phyloP scores from a whole-genome alignment of 306 rosid species.

The Citrullus amarus region DNA sequence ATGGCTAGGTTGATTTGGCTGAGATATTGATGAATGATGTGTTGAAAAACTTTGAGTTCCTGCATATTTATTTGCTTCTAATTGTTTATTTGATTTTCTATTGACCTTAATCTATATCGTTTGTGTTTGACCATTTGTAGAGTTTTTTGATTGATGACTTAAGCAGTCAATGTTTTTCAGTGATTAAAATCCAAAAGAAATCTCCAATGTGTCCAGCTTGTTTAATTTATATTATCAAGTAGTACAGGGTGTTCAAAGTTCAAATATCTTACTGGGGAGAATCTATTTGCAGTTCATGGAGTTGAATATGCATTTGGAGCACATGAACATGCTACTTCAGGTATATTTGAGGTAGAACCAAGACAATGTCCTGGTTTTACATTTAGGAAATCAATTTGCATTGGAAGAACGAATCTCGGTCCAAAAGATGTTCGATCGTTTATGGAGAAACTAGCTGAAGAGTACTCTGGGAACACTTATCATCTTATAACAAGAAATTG shows the following conservation, averaged over 20 bases:
- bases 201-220: background rate
- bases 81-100: background rate
- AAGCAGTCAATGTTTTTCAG: background rate
- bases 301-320: constrained; percentile 96
- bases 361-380: constrained; percentile 84
- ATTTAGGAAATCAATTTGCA: constrained; percentile 65
- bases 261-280: background rate
- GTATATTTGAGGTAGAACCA: constrained; percentile 91
- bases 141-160: background rate
- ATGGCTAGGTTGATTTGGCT: background rate
- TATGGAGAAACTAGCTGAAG: constrained; percentile 72
- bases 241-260: background rate
- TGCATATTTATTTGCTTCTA: background rate
- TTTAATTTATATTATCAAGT: background rate
- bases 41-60: background rate
- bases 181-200: background rate
- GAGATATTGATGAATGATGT: background rate
- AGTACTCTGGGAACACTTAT: constrained; percentile 67
- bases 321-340: constrained; percentile 65
- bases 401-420: constrained; percentile 75
- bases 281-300: constrained; percentile 49
- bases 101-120: background rate
- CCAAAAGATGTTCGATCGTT: constrained; percentile 43
- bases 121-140: background rate
- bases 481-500: constrained; percentile 89